Percentiles rank a stretch among this genome's conserved stretches.
These are phyloP conservation scores for Aspergillus amoenus DNA, from an alignment of 2,329 filamentous ascomycete species.

Conservation along the genomic window DNA sequence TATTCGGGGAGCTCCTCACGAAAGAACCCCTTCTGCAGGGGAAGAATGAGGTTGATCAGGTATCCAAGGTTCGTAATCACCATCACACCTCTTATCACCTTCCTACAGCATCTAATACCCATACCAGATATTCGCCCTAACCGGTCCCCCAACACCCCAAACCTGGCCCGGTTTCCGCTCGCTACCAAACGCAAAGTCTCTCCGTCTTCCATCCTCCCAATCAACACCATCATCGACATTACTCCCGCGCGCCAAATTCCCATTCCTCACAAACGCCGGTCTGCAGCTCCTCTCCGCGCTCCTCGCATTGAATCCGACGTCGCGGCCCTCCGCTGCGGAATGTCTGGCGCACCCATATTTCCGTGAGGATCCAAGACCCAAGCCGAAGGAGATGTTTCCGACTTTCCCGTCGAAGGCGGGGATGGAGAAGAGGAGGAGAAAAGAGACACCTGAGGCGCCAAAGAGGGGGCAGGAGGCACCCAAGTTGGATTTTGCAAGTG, in stretches of 20 bases:
- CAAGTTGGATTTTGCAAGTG: constrained; percentile 65
- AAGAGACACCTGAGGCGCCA: constrained; percentile 79
- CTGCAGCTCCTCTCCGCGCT: constrained; percentile 67
- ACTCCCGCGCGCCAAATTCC: constrained; percentile 73
- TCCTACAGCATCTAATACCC: background rate
- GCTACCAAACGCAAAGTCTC: constrained; percentile 78
- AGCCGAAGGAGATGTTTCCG: constrained; percentile 88
- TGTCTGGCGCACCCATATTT: constrained; percentile 84
- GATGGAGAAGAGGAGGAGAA: constrained; percentile 74
- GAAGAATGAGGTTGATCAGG: constrained; percentile 87
- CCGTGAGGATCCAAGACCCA: constrained; percentile 81
- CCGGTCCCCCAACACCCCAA: constrained; percentile 79
- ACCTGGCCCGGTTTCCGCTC: constrained; percentile 84
- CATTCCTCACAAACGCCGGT: constrained; percentile 75
- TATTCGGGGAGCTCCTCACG: constrained; percentile 86
- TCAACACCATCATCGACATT: constrained; percentile 34
- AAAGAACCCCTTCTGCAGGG: constrained; percentile 83
- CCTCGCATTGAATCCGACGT: constrained; percentile 71
- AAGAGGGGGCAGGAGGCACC: constrained; percentile 70
- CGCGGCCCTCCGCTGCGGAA: constrained; percentile 68
- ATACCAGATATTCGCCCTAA: constrained; percentile 74
- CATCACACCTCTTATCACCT: background rate
- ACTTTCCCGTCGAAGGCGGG: constrained; percentile 96
- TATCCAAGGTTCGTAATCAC: constrained; percentile 58
- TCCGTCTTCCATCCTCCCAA: constrained; percentile 61